Base-by-base conservation (phyloP, 179 eudicot genomes). In the Nepenthes alata region DNA sequence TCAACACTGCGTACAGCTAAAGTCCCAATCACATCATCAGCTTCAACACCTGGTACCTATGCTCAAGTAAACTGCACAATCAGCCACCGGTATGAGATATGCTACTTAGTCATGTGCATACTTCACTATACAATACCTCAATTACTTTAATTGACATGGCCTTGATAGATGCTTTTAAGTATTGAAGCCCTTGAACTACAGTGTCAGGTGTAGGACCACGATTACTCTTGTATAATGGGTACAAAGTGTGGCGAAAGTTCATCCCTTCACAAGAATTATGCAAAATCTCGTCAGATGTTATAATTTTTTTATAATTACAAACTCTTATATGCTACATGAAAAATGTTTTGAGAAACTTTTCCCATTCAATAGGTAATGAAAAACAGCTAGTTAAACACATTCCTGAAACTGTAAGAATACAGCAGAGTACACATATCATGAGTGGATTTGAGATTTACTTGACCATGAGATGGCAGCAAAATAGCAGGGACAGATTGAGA, bases 11-110 rank as follows among this genome's bases (percentile, higher is more conserved):
- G 85, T 61, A 71, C 63, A 13, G 95, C 95, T 69, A 93, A 80
- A 67, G 97, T 89, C 48, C 95, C 98, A 67, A 93, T 93, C 62
- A 93, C 98, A 74, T 93, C 98, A 72, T 93, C 98, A 70, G 98
- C 98, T 78, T 93, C 98, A 72, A 93, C 98, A 51, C 98, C 98
- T 45, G 98, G 98, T 54, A 87, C 98, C 98, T 93, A 69, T 64
- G 60, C 70, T 54, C 47, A 64, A 65, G n/a, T 63, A 48, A 60
- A 66, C n/a, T 49, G 16, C 62, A 52, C 11, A 35, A 55, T 61
- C 35, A 63, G 8, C 35, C 57, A 59, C 37, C 39, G 63, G 35
- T 25, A 66, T 64, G 55, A 48, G 63, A 37, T 39, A 47, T 38
- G 8, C 47, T 37, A 36, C 48, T 37, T 9, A 34, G 1, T 11